These are phyloP conservation scores for Saturnispora quitensis DNA, from an alignment of 805 yeast species.

Conservation along the genomic window DNA sequence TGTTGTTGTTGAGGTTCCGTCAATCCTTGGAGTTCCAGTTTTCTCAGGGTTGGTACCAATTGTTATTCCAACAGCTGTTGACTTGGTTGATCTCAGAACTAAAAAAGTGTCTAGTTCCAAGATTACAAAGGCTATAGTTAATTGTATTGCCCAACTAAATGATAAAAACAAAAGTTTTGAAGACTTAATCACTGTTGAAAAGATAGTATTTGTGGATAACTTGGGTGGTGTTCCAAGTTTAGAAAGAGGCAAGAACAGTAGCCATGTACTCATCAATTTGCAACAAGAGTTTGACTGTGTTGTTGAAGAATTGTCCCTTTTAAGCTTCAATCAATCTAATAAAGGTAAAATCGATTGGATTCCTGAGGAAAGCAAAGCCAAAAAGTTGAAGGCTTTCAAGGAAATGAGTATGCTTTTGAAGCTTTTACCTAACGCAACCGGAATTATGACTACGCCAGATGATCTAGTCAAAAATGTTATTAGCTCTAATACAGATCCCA, in stretches of 20 bases:
- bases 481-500: constrained; percentile 46
- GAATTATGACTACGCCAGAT: constrained; percentile 76
- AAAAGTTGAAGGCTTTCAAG: constrained; percentile 47
- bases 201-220: constrained; percentile 68
- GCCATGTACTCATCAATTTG: constrained; percentile 82
- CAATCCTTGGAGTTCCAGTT: constrained; percentile 33
- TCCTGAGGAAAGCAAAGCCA: constrained; percentile 7
- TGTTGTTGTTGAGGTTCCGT: constrained; percentile 26
- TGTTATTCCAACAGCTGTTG: constrained; percentile 48
- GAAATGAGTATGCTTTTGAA: constrained; percentile 52
- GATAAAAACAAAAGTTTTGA: constrained; percentile 14
- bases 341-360: constrained; percentile 5
- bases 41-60: constrained; percentile 45
- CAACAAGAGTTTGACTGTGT: constrained; percentile 72
- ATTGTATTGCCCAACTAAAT: constrained; percentile 25
- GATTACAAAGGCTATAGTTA: constrained; percentile 31
- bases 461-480: constrained; percentile 46
- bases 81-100: constrained; percentile 25
- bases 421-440: constrained; percentile 48
- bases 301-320: constrained; percentile 41
- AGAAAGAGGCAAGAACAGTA: constrained; percentile 59
- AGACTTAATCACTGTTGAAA: constrained; percentile 56
- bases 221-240: constrained; percentile 87
- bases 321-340: constrained; percentile 6
- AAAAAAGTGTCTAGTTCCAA: constrained; percentile 32